phyloP scores from a whole-genome alignment of 805 yeast species.

The Candida rishiriensis region DNA sequence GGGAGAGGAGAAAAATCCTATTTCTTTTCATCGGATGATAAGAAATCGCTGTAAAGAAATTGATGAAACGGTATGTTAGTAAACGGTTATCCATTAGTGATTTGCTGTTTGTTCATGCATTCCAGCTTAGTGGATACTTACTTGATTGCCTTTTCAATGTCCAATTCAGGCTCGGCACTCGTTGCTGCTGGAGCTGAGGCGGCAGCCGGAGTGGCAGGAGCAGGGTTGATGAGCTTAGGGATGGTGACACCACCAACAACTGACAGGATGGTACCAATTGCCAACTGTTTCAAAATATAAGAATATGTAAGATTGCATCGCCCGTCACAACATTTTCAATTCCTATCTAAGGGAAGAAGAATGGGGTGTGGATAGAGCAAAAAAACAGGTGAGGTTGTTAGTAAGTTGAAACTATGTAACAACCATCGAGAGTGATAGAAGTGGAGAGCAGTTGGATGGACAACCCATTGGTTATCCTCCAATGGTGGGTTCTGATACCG shows the following conservation, averaged over 20 bases:
- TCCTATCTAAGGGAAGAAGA: too few species aligned
- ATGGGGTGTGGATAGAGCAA: too few species aligned
- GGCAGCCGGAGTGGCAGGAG: constrained; percentile 46
- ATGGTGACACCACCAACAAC: constrained; percentile 54
- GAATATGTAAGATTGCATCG: too few species aligned
- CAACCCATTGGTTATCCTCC: too few species aligned
- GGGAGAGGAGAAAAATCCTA: not conserved
- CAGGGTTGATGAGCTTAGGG: constrained; percentile 42
- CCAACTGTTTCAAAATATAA: constrained; percentile 39
- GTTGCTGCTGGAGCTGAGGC: constrained; percentile 52
- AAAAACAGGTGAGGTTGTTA: too few species aligned
- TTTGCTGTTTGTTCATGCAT: too few species aligned
- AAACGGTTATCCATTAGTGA: too few species aligned
- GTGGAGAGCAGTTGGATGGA: not conserved
- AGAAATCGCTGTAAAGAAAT: constrained; percentile 28
- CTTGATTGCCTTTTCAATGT: constrained; percentile 31
- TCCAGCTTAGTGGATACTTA: constrained; percentile 11
- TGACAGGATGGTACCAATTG: constrained; percentile 72
- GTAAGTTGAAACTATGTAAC: not conserved
- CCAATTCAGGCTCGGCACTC: constrained; percentile 24
- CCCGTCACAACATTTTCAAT: too few species aligned
- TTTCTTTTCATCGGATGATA: constrained; percentile 23
- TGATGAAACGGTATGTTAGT: constrained; percentile 8
- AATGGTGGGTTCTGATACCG: too few species aligned
- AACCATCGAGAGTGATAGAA: not conserved